Evolutionary conservation across 208 protist genomes (phyloP), one percentile per base, ranked within the genome.

Genomic region (Strigomonas oncopelti): DNA sequence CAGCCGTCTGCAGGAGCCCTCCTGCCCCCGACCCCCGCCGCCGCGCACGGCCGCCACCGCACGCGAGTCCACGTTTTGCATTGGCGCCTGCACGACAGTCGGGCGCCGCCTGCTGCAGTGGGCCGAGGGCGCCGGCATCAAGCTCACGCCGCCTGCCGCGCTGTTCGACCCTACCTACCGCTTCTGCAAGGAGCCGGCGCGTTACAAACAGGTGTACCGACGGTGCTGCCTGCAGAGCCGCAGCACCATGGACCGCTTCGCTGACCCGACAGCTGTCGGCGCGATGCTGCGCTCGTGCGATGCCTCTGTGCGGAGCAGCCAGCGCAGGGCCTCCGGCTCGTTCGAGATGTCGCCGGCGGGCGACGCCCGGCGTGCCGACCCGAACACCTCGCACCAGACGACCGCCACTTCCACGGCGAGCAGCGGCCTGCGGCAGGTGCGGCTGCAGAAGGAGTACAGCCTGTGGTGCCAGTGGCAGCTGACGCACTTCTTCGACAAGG

Each of bases 41-140:
- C 42, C 42, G 42, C 42, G 16, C 1, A 48, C 42, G 16, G 42
- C 42, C 1, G 42, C 42, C 9, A 48, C 42, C 9, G 42, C 18
- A 14, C 42, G 42, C 16, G 42, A 67, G 25, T 24, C 61, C 28
- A 8, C 34, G 24, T 46, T 27, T 22, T 64, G 67, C 48, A 45
- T 20, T 20, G 42, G 42, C 42, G 42, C 42, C 13, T 48, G 42
- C 25, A 64, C 69, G n/a, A 62, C 56, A 25, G 36, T 79, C 16
- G 74, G 65, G 52, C 46, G 55, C 32, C 74, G 74, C 20, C 46
- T 78, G 0, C 66, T 69, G 5, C 61, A 71, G 27, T 82, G 72
- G 77, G 72, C 77, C 0, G 42, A 61, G 38, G 68, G 60, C 4
- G 72, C 72, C 18, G 72, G 66, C 16, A 45, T 82, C 4, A 4